Conservation (phyloP, 2,329 filamentous ascomycete species). For the Nemania sp. region DNA sequence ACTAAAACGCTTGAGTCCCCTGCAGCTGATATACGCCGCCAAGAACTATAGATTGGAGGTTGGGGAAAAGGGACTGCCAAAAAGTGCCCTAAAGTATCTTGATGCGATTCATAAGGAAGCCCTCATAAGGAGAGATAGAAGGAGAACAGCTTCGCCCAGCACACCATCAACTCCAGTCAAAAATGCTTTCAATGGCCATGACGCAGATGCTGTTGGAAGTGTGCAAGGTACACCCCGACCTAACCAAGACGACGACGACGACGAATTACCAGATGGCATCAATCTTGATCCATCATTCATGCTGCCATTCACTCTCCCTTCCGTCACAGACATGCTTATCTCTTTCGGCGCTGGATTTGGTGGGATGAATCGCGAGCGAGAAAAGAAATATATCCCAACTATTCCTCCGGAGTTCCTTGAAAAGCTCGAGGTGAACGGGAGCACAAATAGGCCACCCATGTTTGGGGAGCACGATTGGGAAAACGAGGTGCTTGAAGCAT, state of each 20-base stretch:
- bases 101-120: conserved; percentile 77
- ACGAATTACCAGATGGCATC: conserved; percentile 73
- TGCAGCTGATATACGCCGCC: conserved; percentile 88
- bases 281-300: conserved; percentile 89
- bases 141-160: conserved; percentile 50
- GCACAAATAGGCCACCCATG: conserved; percentile 57
- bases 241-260: conserved; percentile 60
- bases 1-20: conserved; percentile 79
- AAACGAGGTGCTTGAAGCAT: conserved; percentile 60
- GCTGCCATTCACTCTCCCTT: conserved; percentile 92
- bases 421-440: conserved; percentile 72
- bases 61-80: conserved; percentile 88
- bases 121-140: conserved; percentile 61
- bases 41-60: conserved; percentile 95
- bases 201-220: conserved; percentile 49
- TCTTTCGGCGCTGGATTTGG: conserved; percentile 95
- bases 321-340: conserved; percentile 95
- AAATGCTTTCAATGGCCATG: conserved; percentile 49
- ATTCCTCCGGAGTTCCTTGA: conserved; percentile 91
- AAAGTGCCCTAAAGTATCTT: conserved; percentile 86
- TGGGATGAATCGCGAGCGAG: conserved; percentile 86
- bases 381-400: conserved; percentile 93
- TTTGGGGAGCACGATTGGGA: conserved; percentile 70
- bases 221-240: conserved; percentile 47
- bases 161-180: conserved; percentile 44